Conservation (phyloP, 257 asterid species). For the Marsdenia floribunda region DNA sequence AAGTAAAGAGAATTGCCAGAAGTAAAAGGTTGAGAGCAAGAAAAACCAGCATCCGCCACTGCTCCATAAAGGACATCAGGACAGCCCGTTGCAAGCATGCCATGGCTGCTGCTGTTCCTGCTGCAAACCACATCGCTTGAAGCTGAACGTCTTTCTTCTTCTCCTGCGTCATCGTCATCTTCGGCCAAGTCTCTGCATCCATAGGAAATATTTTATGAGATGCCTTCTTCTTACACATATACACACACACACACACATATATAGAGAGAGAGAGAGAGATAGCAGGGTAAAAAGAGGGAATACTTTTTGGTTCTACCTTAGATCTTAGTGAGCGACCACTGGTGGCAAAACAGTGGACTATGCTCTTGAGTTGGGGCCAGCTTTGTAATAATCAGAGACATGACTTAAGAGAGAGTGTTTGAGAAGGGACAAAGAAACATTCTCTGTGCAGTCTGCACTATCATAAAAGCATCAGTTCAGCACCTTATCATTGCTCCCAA, state of each 20-base stretch:
- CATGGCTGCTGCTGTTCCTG: constrained; percentile 75
- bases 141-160: constrained; percentile 42
- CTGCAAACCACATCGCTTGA: constrained; percentile 83
- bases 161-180: constrained; percentile 27
- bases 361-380: constrained; percentile 20
- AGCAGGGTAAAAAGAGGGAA: background rate
- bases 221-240: constrained; percentile 30
- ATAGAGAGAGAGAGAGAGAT: background rate
- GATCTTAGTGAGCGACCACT: background rate
- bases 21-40: constrained; percentile 79
- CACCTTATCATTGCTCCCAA: constrained; percentile 41
- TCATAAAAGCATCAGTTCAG: constrained; percentile 24
- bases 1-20: constrained; percentile 77
- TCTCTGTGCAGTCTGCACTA: constrained; percentile 28
- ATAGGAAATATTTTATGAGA: background rate
- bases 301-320: background rate
- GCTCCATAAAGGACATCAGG: constrained; percentile 55
- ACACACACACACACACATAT: too few relatives aligned
- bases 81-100: constrained; percentile 69
- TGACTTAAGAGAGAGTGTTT: constrained; percentile 31
- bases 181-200: background rate
- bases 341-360: background rate
- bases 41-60: constrained; percentile 77
- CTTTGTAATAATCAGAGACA: constrained; percentile 42
- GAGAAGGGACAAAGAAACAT: constrained; percentile 71